These are phyloP conservation scores for Polygonum aviculare DNA, from an alignment of 148 eudicot species.

Conservation along the genomic window DNA sequence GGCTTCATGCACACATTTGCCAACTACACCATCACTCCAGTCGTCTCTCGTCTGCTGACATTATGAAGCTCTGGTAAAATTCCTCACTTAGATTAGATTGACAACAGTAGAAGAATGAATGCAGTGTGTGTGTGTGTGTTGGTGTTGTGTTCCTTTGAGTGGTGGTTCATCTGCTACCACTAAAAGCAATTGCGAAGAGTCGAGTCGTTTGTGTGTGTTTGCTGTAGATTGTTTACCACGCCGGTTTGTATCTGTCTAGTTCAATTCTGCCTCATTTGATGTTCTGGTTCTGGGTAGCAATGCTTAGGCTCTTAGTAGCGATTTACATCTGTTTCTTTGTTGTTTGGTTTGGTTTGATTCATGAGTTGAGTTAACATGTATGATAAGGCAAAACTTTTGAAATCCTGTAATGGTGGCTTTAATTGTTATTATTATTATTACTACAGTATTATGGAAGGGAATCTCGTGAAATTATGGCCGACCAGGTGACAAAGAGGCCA, in stretches of 20 bases:
- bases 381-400: not conserved
- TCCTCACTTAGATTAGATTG: conserved; percentile 5
- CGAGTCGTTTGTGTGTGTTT: not conserved
- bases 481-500: not conserved
- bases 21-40: conserved; percentile 59
- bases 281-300: not conserved
- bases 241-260: not conserved
- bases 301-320: not conserved
- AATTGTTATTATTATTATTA: too few relatives aligned
- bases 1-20: conserved; percentile 82
- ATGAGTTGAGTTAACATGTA: not conserved
- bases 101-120: not conserved
- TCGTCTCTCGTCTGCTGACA: conserved; percentile 73
- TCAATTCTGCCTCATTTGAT: not conserved
- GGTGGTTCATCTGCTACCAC: not conserved
- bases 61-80: not conserved
- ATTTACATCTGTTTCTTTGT: not conserved
- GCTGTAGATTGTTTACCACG: not conserved
- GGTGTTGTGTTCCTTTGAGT: not conserved
- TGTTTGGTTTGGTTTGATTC: not conserved
- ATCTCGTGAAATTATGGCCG: not conserved
- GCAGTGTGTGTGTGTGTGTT: not conserved
- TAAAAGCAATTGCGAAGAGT: not conserved
- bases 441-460: not conserved
- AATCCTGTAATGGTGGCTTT: not conserved